A percentile compares a stretch with the other conserved stretches of the same genome.
phyloP scores from a whole-genome alignment of 1,284 basidiomycete species.

The Serendipita sp. region DNA sequence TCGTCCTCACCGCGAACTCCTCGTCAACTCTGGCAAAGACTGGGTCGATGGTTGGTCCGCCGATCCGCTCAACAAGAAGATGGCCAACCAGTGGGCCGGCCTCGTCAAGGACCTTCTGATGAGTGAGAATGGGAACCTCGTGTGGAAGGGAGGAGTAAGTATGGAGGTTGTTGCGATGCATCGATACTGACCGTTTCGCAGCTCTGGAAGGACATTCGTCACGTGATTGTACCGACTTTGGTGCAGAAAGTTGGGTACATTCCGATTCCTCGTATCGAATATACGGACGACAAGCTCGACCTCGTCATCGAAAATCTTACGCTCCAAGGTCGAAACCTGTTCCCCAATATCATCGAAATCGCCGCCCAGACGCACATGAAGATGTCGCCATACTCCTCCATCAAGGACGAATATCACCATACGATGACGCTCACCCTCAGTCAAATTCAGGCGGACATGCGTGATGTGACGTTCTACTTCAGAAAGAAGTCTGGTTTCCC shows the following conservation, averaged over 20 bases:
- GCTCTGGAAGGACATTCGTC: constrained; percentile 76
- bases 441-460: constrained; percentile 91
- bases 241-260: constrained; percentile 73
- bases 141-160: constrained; percentile 56
- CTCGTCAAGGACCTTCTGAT: constrained; percentile 74
- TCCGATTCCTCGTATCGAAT: constrained; percentile 85
- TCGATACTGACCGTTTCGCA: constrained; percentile 19
- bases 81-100: constrained; percentile 72
- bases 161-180: background rate
- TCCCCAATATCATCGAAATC: constrained; percentile 64
- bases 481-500: constrained; percentile 21
- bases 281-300: constrained; percentile 74
- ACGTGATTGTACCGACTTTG: constrained; percentile 68
- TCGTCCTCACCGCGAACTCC: constrained; percentile 63
- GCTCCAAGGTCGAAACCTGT: constrained; percentile 69
- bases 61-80: constrained; percentile 70
- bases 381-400: constrained; percentile 59
- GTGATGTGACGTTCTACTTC: constrained; percentile 83
- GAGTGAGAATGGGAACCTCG: constrained; percentile 62
- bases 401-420: constrained; percentile 49
- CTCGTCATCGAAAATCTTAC: constrained; percentile 89
- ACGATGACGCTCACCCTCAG: constrained; percentile 48
- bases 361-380: constrained; percentile 76
- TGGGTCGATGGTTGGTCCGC: constrained; percentile 79
- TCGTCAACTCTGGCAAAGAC: constrained; percentile 54